A percentile compares a stretch with the other conserved stretches of the same genome.
phyloP scores from a whole-genome alignment of 2,329 filamentous ascomycete species.

The Colletotrichum liriopes region DNA sequence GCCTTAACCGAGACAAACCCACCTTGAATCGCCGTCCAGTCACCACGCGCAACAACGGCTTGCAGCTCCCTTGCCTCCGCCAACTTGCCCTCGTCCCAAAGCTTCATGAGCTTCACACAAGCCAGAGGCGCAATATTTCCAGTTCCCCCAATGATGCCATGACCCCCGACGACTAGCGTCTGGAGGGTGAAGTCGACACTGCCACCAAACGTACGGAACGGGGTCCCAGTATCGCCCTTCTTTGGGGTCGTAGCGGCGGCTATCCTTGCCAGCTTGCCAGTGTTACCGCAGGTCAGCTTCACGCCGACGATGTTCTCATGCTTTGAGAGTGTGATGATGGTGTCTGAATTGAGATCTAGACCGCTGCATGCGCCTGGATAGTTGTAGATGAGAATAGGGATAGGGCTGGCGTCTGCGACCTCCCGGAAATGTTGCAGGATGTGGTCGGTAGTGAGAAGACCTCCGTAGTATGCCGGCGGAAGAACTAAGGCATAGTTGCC shows the following conservation, averaged over 20 bases:
- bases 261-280: conserved; percentile 70
- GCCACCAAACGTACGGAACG: conserved; percentile 80
- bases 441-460: conserved; percentile 62
- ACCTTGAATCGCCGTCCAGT: conserved; percentile 79
- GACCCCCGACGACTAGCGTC: conserved; percentile 78
- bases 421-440: conserved; percentile 73
- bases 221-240: conserved; percentile 33
- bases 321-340: conserved; percentile 68
- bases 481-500: conserved; percentile 75
- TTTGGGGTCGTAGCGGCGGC: conserved; percentile 56
- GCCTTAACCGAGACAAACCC: conserved; percentile 80
- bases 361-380: conserved; percentile 80
- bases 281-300: conserved; percentile 78
- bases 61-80: conserved; percentile 76
- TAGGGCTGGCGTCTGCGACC: conserved; percentile 63
- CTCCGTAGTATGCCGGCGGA: conserved; percentile 76
- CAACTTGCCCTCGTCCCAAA: conserved; percentile 71
- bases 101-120: conserved; percentile 72
- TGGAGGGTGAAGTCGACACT: conserved; percentile 83
- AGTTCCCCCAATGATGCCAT: conserved; percentile 80
- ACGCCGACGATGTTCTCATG: conserved; percentile 74
- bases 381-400: conserved; percentile 79
- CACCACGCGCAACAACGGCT: conserved; percentile 74
- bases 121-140: conserved; percentile 79
- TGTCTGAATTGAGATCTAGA: conserved; percentile 77